Base-by-base conservation (phyloP, 345 rosid genomes). In the Eucalyptus tenuipes region DNA sequence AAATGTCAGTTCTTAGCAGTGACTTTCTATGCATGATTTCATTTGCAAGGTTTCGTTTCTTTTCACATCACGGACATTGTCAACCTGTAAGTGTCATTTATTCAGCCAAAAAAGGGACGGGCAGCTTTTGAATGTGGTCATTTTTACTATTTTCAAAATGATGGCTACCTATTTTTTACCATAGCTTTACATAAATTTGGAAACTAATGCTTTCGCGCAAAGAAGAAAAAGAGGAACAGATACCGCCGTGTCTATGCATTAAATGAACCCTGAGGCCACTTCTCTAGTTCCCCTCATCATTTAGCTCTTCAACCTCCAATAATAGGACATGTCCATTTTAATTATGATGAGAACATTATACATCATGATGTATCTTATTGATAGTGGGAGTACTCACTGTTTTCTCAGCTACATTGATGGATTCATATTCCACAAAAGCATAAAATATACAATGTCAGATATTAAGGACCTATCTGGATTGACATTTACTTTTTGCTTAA, bases 381-480 rank as follows among this genome's bases (percentile, higher is more conserved):
- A 53, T 87, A 79, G 75, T 5, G 55, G 47, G 89, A 90, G 85
- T 52, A 92, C 95, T 93, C 90, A 98, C 99, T 42, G 99, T 99
- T 94, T 96, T 97, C 94, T 98, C 99, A 89, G 99, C 99, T 87
- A 95, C 93, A 87, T 95, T 99, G 90, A 94, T 90, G 7, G 98
- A 91, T 90, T 96, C 99, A 90, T 96, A 98, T 90, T 97, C 99
- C 89, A 97, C 99, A 91, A 97, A 98, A 88, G 99, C 99, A 93
- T 52, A 88, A 33, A 85, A 88, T 88, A 91, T 6, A 85, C 80
- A 55, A 48, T 84, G 85, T 57, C 29, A 50, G 49, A 90, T 87
- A 37, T 85, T 71, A 49, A 40, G 31, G 88, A 75, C 81, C 81
- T 33, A 71, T 17, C 13, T 40, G 47, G 47, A 75, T 87, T 85